Base-by-base conservation (phyloP, 2,329 filamentous ascomycete genomes). In the Trichoderma aggressivum region DNA sequence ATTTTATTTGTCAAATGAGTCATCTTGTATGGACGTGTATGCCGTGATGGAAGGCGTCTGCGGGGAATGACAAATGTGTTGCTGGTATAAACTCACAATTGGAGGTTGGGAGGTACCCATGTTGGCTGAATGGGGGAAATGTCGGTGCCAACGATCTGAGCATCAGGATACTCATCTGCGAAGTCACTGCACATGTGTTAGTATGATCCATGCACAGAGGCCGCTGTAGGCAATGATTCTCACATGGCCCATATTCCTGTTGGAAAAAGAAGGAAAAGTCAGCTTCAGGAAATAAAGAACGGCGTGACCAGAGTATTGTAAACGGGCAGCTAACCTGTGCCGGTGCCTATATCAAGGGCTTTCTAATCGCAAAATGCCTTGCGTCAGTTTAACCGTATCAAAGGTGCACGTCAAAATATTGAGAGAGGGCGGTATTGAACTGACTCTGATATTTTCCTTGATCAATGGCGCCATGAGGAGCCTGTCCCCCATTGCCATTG, bases 101-200 rank as follows among this genome's bases (percentile, higher is more conserved):
- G 59, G 4, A 72, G 71, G 16, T 72, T 72, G 10, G 70, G 32
- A 55, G 69, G 61, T 18, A 90, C 84, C 80, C 86, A 86, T 36
- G 79, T 79, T 0, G 87, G 86, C 75, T 89, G 87, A 10, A 88
- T 87, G 1, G 87, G 86, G 11, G 84, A 87, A 18, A 89, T 82
- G 74, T 89, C 87, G 2, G 85, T 87, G 47, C 87, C 87, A 39
- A 83, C 81, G 2, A 79, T 84, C 78, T 77, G 80, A 65, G 77
- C 83, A 72, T 80, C 75, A 11, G 85, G 84, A 50, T 83, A 84
- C 3, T 82, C 72, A 68, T 86, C 77, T 73, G 81, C 78, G 65
- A 81, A 77, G 72, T 88, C 88, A 68, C 89, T 89, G 3, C 87
- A 86, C 26, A 28, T 28, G n/a, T 84, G 34, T 68, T 7, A 68